Base-by-base conservation (phyloP, 169 alveolate species). In the Plasmodium blacklocki region DNA sequence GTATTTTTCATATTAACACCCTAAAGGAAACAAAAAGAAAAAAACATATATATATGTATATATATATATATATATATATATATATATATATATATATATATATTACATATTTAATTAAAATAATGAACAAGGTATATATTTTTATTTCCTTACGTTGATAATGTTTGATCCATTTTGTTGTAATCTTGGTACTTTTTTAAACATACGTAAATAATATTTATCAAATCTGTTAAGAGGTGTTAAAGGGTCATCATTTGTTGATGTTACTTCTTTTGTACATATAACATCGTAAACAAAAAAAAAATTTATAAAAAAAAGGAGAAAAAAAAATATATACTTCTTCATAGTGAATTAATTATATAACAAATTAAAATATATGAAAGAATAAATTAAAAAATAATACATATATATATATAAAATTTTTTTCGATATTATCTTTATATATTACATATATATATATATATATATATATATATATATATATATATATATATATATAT, bases 201-300 rank as follows among this genome's bases (percentile, higher is more conserved):
- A 67, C 71, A 66, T 67, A 15, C 90, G 90, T 19, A 80, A 49
- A 68, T 23, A 54, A 62, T 67, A 80, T 49, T 80, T 80, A 60
- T 80, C 90, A 62, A 29, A 80, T 56, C 67, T 76, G 56, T 76
- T 76, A 9, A 76, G 45, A 7, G 89, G 76, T 14, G 89, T 76
- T 66, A 76, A 59, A 29, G 76, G 78, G 12, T 76, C 88, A 5
- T 6, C 52, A 15, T 29, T n/a, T 50, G 18, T 7, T 19, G 67
- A 29, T n/a, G 63, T 9, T 8, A 63, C 12, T 26, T 63, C 60
- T 68, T 76, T 76, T 12, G 70, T 49, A 15, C 78, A 64, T 21
- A 9, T 15, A 7, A 80, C 83, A 67, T 80, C 21, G 39, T 18
- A 14, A 32, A 68, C 54, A 29, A 29, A 68, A 26, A 80, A 49